A percentile compares a stretch with the other conserved stretches of the same genome.
These are phyloP conservation scores for Saccharomycopsis crataegensis DNA, from an alignment of 1,139 yeast genomes.

Conservation along the genomic window DNA sequence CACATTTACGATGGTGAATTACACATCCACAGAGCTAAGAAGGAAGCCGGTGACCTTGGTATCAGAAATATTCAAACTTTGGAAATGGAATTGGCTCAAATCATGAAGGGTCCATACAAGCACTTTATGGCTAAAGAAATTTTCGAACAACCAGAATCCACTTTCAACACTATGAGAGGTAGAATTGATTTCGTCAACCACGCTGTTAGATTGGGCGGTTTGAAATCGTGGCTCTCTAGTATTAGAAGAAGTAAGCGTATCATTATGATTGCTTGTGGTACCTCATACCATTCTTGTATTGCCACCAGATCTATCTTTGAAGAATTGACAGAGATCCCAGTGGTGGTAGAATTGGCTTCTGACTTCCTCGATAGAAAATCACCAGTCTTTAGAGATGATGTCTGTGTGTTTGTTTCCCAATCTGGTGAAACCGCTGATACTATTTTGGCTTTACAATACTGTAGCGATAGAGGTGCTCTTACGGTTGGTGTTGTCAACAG, in stretches of 20 bases:
- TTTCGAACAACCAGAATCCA: conserved; percentile 96
- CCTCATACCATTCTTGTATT: conserved; percentile 95
- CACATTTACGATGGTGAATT: conserved; percentile 97
- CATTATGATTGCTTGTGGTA: conserved; percentile 99
- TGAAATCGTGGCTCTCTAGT: conserved; percentile 75
- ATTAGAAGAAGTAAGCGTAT: conserved; percentile 93
- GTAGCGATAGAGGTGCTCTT: conserved; percentile 94
- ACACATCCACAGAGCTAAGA: conserved; percentile 95
- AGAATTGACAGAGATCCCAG: conserved; percentile 95
- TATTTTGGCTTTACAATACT: conserved; percentile 92
- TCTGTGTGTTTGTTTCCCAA: conserved; percentile 95
- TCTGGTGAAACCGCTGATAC: conserved; percentile 99
- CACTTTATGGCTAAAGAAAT: conserved; percentile 99
- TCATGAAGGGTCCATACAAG: conserved; percentile 94
- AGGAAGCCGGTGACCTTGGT: conserved; percentile 84
- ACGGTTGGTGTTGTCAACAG: conserved; percentile 93
- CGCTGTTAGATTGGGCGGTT: conserved; percentile 81
- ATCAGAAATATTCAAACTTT: conserved; percentile 93
- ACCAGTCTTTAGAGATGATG: conserved; percentile 96
- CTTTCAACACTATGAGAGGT: conserved; percentile 98
- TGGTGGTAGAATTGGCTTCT: conserved; percentile 91
- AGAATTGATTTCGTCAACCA: conserved; percentile 86
- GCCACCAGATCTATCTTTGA: conserved; percentile 96
- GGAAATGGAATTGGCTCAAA: conserved; percentile 94
- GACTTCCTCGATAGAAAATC: conserved; percentile 94